phyloP scores from a whole-genome alignment of 1,284 basidiomycete species.

The Ganoderma multipileum region DNA sequence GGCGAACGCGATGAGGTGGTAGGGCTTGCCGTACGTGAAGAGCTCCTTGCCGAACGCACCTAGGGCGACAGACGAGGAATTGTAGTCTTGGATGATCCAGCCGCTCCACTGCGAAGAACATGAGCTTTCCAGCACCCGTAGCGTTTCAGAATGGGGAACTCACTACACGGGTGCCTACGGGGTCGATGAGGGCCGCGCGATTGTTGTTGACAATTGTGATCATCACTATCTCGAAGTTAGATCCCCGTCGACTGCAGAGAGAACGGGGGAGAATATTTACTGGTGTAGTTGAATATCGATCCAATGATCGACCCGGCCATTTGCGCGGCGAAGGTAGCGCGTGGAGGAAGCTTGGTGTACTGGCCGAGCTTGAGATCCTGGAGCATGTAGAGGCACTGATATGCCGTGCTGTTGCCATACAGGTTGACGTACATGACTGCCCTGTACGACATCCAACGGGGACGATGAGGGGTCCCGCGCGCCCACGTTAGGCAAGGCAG shows the following conservation, averaged over 20 bases:
- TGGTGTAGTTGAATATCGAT: constrained; percentile 59
- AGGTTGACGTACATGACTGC: constrained; percentile 61
- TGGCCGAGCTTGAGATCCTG: constrained; percentile 66
- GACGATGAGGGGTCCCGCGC: background rate
- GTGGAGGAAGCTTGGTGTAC: constrained; percentile 60
- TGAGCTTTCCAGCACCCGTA: constrained; percentile 16
- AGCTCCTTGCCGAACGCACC: constrained; percentile 61
- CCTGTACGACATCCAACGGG: constrained; percentile 27
- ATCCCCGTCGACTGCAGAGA: background rate
- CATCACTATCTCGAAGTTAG: constrained; percentile 49
- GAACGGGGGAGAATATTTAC: constrained; percentile 35
- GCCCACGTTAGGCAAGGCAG: background rate
- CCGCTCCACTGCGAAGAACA: constrained; percentile 51
- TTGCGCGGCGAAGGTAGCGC: constrained; percentile 55
- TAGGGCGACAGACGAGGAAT: constrained; percentile 64
- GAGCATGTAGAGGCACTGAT: constrained; percentile 63
- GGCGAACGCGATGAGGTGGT: constrained; percentile 55
- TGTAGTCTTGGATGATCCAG: constrained; percentile 58
- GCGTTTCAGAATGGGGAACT: constrained; percentile 14
- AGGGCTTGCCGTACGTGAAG: constrained; percentile 49
- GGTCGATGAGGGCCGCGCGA: constrained; percentile 54
- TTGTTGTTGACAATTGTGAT: constrained; percentile 55
- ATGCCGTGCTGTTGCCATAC: constrained; percentile 65
- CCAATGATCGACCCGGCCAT: constrained; percentile 53
- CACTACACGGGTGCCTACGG: constrained; percentile 55